Evolutionary conservation across 129 eudicot genomes (phyloP), one percentile per base, ranked within the genome.

Genomic region (Erigeron canadensis): DNA sequence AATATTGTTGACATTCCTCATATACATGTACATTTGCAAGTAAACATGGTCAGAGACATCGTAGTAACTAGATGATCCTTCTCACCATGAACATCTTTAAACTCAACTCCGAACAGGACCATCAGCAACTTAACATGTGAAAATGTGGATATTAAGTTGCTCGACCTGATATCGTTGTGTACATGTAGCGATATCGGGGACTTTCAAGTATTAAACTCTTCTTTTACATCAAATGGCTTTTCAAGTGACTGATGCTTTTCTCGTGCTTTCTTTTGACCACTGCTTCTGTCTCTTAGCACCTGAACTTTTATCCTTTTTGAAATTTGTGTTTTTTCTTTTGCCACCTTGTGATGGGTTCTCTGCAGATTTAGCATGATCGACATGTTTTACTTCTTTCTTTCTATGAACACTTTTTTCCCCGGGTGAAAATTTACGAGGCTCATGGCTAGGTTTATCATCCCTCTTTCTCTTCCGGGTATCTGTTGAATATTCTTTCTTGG

Each of bases 401-500:
- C 17, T 67, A 67, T 75, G 70, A 43, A 65, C 63, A 22, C 45
- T 38, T 9, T 73, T 70, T 9, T 56, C 72, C 38, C 65, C 23
- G 28, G 58, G 67, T 59, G 77, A 66, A 74, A 75, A 63, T 40
- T 44, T 75, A 73, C 46, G 66, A 73, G 72, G 66, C 67, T 70
- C 54, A 74, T 18, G 19, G 28, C 63, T 74, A 65, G 3, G 67
- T 17, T 72, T 82, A 21, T 79, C 73, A 22, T 82, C 85, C 78
- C 89, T 53, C 80, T 57, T 86, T 78, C 83, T 63, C 67, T 63
- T 63, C 2, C 47, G 45, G 42, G 72, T 81, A 41, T 74, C 80
- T 11, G 15, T 15, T n/a, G 82, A 55, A 78, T 79, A 75, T 43
- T 76, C 84, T 71, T 70, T 84, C 59, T 77, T 72, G 11, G 75